Evolutionary conservation across 2,329 filamentous ascomycete genomes (phyloP).

Genomic region (Alternaria incomplexa): DNA sequence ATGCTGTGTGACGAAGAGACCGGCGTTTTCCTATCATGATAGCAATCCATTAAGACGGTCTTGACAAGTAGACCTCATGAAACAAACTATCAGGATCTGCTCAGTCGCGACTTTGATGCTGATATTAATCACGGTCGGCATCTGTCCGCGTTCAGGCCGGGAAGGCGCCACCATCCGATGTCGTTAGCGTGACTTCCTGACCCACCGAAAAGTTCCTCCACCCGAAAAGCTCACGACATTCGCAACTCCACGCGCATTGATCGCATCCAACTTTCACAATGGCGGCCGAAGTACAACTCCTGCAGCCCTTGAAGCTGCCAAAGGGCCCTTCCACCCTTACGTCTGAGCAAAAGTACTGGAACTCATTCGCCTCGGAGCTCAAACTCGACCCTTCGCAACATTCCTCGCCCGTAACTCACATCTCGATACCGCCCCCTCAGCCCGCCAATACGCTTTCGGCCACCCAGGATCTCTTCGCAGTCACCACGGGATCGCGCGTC

Average conservation of each 20-base stretch:
- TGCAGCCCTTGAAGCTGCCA: conserved; percentile 82
- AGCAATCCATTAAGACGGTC: background rate
- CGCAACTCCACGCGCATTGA: conserved; percentile 18
- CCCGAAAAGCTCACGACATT: conserved; percentile 10
- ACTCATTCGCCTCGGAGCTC: conserved; percentile 88
- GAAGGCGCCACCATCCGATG: conserved; percentile 12
- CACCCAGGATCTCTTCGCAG: conserved; percentile 76
- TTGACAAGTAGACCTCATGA: background rate
- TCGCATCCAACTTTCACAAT: conserved; percentile 56
- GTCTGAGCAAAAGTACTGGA: conserved; percentile 95
- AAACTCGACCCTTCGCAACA: conserved; percentile 84
- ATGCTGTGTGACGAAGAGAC: background rate
- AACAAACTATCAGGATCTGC: background rate
- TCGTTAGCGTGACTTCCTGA: conserved; percentile 16
- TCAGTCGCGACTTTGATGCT: background rate
- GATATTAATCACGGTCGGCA: conserved; percentile 9
- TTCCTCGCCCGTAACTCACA: conserved; percentile 87
- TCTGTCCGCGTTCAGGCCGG: conserved; percentile 6
- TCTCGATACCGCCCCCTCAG: conserved; percentile 69
- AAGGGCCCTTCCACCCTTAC: conserved; percentile 82
- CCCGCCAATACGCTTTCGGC: conserved; percentile 46
- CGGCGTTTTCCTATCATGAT: background rate
- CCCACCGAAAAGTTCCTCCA: conserved; percentile 33
- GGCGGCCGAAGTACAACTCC: conserved; percentile 83
- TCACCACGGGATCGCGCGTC: conserved; percentile 91